Percentiles rank a stretch among this genome's conserved stretches.
These are phyloP conservation scores for Beta vulgaris DNA, from an alignment of 148 eudicot species.

Conservation along the genomic window DNA sequence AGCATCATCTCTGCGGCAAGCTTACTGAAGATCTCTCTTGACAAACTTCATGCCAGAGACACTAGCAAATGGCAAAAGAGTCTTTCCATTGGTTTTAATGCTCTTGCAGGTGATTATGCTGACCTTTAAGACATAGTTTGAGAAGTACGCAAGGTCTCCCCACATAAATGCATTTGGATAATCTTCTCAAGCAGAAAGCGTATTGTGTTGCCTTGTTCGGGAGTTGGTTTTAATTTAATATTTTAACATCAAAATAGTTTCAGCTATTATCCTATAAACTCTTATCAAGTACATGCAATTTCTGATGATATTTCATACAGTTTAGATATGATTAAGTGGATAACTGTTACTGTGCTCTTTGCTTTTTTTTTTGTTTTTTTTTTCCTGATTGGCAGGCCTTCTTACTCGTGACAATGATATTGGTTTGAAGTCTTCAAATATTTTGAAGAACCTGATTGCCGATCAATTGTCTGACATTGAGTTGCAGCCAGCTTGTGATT, in stretches of 20 bases:
- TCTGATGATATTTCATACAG: not conserved
- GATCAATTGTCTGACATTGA: conserved; percentile 31
- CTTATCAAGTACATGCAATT: not conserved
- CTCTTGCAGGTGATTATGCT: conserved; percentile 53
- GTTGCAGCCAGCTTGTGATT: conserved; percentile 29
- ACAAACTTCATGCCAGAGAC: conserved; percentile 47
- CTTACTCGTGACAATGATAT: conserved; percentile 49
- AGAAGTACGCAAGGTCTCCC: not conserved
- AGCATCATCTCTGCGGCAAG: conserved; percentile 55
- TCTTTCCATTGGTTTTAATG: conserved; percentile 39
- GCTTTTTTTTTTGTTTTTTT: conserved; percentile 3
- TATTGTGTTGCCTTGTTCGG: not conserved
- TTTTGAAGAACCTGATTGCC: conserved; percentile 54
- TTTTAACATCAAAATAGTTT: not conserved
- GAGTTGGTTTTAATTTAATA: not conserved
- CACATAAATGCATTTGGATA: not conserved
- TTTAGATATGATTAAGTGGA: not conserved
- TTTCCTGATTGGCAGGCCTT: conserved; percentile 47
- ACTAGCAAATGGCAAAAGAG: conserved; percentile 40
- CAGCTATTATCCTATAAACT: not conserved
- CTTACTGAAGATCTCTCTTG: conserved; percentile 46
- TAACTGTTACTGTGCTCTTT: not conserved
- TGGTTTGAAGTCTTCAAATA: conserved; percentile 51
- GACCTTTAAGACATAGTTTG: not conserved
- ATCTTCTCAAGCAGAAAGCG: not conserved